phyloP scores from a whole-genome alignment of 2,329 filamentous ascomycete species.

The Fusarium napiforme region DNA sequence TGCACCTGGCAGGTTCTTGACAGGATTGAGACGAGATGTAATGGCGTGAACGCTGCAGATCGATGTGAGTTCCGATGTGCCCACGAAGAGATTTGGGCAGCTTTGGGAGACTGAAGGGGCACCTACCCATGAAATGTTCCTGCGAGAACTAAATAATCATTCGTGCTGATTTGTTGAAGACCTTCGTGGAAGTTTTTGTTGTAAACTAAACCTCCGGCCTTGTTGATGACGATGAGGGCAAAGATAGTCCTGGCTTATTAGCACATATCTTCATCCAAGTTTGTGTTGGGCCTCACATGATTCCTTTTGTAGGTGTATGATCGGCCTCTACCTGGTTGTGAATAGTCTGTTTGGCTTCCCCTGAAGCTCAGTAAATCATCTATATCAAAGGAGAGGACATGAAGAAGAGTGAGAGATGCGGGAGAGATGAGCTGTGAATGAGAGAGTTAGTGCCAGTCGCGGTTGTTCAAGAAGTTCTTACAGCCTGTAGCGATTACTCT shows the following conservation, averaged over 20 bases:
- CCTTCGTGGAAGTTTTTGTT: slow-evolving; percentile 92
- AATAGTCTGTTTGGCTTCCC: slow-evolving; percentile 20
- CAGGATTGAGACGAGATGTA: slow-evolving; percentile 70
- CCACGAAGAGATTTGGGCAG: slow-evolving; percentile 4
- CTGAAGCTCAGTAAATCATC: slow-evolving; percentile 39
- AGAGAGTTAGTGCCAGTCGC: background rate
- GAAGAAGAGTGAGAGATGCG: slow-evolving; percentile 30
- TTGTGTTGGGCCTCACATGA: slow-evolving; percentile 27
- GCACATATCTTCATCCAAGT: background rate
- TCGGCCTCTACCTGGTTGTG: slow-evolving; percentile 10
- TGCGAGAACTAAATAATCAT: slow-evolving; percentile 96
- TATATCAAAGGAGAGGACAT: slow-evolving; percentile 34
- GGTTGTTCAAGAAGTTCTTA: background rate
- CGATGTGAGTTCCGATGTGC: slow-evolving; percentile 12
- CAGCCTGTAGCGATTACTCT: background rate
- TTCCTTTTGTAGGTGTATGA: slow-evolving; percentile 8
- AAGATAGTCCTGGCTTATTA: slow-evolving; percentile 81
- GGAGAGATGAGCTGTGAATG: slow-evolving; percentile 23
- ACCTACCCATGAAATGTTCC: slow-evolving; percentile 93
- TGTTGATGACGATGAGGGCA: slow-evolving; percentile 97
- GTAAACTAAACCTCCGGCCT: slow-evolving; percentile 95
- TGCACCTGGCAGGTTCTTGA: slow-evolving; percentile 53
- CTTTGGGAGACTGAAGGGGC: background rate
- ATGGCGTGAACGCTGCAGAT: slow-evolving; percentile 73
- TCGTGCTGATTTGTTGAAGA: slow-evolving; percentile 88